Evolutionary conservation across 768 basidiomycete genomes (phyloP).

Genomic region (Termitomyces sp.): DNA sequence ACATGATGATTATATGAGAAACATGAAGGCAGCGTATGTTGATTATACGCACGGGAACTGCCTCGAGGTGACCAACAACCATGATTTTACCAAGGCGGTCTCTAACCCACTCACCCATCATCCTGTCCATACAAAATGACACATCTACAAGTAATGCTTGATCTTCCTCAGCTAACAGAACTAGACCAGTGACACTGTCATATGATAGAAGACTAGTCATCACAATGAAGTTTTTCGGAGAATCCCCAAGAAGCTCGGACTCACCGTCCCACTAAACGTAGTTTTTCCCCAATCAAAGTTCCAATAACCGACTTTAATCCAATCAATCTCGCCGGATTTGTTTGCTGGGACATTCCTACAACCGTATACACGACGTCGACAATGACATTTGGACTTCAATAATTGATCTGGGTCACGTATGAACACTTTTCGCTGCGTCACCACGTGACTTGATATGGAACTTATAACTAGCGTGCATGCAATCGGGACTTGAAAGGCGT

Average conservation of each 20-base stretch:
- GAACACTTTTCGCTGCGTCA: no score
- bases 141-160: constrained; percentile 54
- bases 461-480: no score
- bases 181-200: constrained; percentile 40
- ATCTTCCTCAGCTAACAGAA: constrained; percentile 44
- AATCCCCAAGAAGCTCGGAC: constrained; percentile 8
- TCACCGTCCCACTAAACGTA: constrained; percentile 58
- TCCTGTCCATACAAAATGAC: constrained; percentile 41
- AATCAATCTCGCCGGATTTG: constrained; percentile 41
- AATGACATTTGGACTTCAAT: neutral
- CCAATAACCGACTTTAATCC: constrained; percentile 35
- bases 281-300: constrained; percentile 40
- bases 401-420: no score
- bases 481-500: no score
- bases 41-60: constrained; percentile 7
- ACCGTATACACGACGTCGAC: neutral
- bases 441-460: no score
- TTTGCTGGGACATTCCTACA: constrained; percentile 40
- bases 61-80: constrained; percentile 56
- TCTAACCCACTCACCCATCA: constrained; percentile 40
- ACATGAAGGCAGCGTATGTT: constrained; percentile 5
- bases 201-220: constrained; percentile 49
- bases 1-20: neutral
- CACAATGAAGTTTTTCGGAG: neutral
- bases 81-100: constrained; percentile 48